phyloP scores from a whole-genome alignment of 2,329 filamentous ascomycete species.

The Dothistroma septosporum region DNA sequence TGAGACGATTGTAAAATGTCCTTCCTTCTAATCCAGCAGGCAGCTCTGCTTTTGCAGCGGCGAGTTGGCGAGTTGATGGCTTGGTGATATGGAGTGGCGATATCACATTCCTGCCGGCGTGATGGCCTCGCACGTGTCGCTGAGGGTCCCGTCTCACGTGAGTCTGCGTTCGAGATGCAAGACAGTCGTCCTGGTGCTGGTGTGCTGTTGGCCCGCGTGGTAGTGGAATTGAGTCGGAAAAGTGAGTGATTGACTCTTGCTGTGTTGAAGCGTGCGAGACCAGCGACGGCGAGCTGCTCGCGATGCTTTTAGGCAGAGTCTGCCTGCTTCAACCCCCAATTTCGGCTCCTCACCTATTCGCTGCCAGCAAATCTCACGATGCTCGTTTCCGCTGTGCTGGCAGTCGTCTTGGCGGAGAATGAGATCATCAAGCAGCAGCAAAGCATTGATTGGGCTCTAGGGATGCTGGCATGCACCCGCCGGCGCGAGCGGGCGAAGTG shows the following conservation, averaged over 20 bases:
- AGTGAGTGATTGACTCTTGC: background rate
- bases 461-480: background rate
- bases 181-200: background rate
- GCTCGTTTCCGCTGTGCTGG: background rate
- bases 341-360: background rate
- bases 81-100: background rate
- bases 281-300: background rate
- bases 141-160: background rate
- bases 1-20: background rate
- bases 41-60: background rate
- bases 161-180: background rate
- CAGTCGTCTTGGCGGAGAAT: background rate
- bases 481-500: background rate
- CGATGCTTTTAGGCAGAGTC: background rate
- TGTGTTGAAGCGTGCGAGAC: background rate
- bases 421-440: background rate
- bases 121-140: background rate
- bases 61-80: background rate
- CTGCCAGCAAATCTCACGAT: background rate
- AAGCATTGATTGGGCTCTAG: background rate
- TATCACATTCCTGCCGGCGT: background rate
- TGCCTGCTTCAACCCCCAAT: background rate
- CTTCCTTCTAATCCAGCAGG: background rate
- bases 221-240: background rate
- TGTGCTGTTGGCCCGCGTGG: background rate